These are phyloP conservation scores for Aspergillus quadricinctus DNA, from an alignment of 2,329 filamentous ascomycete species.

Conservation along the genomic window DNA sequence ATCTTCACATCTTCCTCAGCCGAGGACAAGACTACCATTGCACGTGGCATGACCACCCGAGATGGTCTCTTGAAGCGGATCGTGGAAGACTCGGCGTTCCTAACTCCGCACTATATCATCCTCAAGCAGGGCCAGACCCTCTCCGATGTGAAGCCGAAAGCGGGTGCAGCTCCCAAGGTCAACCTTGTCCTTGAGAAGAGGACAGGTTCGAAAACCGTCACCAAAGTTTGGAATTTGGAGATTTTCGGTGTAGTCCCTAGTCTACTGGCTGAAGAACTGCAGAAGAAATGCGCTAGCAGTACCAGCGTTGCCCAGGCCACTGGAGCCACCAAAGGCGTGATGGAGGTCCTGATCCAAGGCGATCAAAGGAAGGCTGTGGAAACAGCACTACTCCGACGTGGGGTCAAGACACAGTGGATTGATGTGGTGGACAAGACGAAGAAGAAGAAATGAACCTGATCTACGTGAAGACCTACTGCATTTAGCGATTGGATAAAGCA, in stretches of 20 bases:
- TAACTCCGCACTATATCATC: constrained; percentile 56
- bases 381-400: constrained; percentile 56
- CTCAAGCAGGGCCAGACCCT: constrained; percentile 40
- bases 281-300: constrained; percentile 65
- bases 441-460: constrained; percentile 51
- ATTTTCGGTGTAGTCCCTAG: constrained; percentile 57
- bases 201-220: constrained; percentile 63
- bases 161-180: constrained; percentile 58
- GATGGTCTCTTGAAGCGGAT: constrained; percentile 59
- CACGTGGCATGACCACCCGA: constrained; percentile 55
- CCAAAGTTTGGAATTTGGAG: constrained; percentile 59
- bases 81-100: constrained; percentile 44
- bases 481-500: not conserved
- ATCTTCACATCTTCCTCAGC: constrained; percentile 53
- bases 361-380: constrained; percentile 60
- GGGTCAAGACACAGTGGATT: constrained; percentile 57
- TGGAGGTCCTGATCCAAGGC: constrained; percentile 66
- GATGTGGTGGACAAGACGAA: constrained; percentile 65
- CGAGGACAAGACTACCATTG: constrained; percentile 54
- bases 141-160: constrained; percentile 54
- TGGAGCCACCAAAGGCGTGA: constrained; percentile 59
- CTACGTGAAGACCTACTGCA: not conserved
- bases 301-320: constrained; percentile 60
- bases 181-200: constrained; percentile 59
- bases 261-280: constrained; percentile 60